phyloP scores from a whole-genome alignment of 176 grass and related monocot species.

The Hordeum marinum region DNA sequence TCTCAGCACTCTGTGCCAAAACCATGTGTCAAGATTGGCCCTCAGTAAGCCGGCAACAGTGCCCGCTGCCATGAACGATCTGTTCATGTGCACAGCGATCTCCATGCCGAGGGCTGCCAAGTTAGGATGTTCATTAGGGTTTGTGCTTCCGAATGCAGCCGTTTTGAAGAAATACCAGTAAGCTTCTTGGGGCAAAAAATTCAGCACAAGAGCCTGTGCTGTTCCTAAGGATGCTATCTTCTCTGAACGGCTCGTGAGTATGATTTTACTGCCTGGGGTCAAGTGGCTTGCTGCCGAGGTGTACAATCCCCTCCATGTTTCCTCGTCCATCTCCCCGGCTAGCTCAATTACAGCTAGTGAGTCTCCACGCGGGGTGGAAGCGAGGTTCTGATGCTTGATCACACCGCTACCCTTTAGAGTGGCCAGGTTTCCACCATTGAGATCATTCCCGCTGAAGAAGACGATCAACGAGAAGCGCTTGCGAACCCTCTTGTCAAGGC shows the following conservation, averaged over 20 bases:
- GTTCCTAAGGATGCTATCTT: not conserved
- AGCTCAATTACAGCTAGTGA: constrained; percentile 20
- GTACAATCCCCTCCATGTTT: constrained; percentile 11
- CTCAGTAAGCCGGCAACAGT: not conserved
- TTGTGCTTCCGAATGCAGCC: constrained; percentile 18
- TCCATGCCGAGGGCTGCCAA: not conserved
- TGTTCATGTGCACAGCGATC: not conserved
- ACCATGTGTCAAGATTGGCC: not conserved
- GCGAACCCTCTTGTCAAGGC: constrained; percentile 27
- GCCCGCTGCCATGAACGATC: not conserved
- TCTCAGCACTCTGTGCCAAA: not conserved
- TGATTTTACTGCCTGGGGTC: constrained; percentile 24
- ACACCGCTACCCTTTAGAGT: not conserved
- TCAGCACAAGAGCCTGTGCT: not conserved
- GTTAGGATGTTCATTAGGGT: not conserved
- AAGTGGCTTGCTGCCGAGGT: not conserved
- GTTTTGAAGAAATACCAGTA: constrained; percentile 42
- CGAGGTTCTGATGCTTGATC: constrained; percentile 16
- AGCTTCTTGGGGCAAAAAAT: not conserved
- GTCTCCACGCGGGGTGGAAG: not conserved
- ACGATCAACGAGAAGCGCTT: constrained; percentile 1
- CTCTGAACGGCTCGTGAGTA: constrained; percentile 1
- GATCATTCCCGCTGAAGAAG: not conserved
- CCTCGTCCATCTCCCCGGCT: not conserved
- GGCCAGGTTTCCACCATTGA: not conserved